These are phyloP conservation scores for Gnomoniopsis smithogilvyi DNA, from an alignment of 2,329 filamentous ascomycete species.

Conservation along the genomic window DNA sequence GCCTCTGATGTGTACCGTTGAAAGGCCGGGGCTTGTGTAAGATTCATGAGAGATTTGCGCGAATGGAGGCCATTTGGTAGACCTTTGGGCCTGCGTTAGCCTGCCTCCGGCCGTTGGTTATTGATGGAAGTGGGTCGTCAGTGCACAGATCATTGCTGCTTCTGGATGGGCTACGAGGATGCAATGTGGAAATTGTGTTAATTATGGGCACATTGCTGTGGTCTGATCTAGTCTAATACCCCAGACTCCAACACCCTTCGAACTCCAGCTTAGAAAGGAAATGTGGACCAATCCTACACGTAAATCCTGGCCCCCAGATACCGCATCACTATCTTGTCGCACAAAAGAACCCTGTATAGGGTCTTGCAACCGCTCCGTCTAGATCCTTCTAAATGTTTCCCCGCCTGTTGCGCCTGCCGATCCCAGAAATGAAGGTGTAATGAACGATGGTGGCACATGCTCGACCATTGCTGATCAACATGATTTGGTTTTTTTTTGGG, in stretches of 20 bases:
- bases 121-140: too few relatives aligned
- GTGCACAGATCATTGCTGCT: background rate
- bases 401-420: background rate
- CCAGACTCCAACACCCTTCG: background rate
- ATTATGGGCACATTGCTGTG: slow-evolving; percentile 19
- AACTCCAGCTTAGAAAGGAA: background rate
- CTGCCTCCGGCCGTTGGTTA: too few relatives aligned
- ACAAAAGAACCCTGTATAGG: background rate
- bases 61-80: too few relatives aligned
- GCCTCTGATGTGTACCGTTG: background rate
- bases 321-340: background rate
- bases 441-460: slow-evolving; percentile 6
- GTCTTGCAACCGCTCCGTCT: background rate
- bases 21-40: background rate
- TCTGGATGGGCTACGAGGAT: slow-evolving; percentile 33
- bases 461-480: slow-evolving; percentile 6
- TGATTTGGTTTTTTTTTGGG: slow-evolving; percentile 8
- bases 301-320: background rate
- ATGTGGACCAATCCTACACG: background rate
- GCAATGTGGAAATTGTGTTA: slow-evolving; percentile 41
- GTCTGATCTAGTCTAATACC: slow-evolving; percentile 9
- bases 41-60: background rate
- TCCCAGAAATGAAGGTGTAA: slow-evolving; percentile 1
- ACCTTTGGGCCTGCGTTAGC: too few relatives aligned
- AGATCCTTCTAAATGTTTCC: background rate